Evolutionary conservation across 129 eudicot genomes (phyloP), one percentile per base, ranked within the genome.

Genomic region (Ambrosia artemisiifolia): DNA sequence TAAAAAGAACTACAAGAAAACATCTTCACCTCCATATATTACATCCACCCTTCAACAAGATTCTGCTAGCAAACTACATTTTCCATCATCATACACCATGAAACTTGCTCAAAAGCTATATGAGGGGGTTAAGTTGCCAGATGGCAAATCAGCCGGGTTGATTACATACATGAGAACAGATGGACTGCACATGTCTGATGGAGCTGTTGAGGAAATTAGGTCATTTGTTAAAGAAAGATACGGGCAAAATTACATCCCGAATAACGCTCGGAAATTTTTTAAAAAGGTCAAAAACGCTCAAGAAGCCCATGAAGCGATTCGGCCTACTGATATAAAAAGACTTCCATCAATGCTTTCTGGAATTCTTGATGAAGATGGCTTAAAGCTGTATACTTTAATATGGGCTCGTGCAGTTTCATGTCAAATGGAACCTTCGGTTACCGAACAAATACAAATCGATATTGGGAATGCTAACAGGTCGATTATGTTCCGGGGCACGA

Each of bases 21-120:
- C 82, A 28, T 88, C 99, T 62, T 88, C 91, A 62, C 63, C 85
- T 24, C 99, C 99, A 3, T 90, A 84, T 63, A 88, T 90, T 72
- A 90, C 99, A 63, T 94, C 99, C 10, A 84, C 99, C 4, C 93
- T 94, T 68, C 99, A 94, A 79, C 99, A 94, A 86, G 99, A 94
- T 84, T 93, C 97, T 42, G 97, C 99, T 72, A 90, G 88, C 81
- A 94, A 81, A 69, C 80, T 94, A 30, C 82, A 79, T 46, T 94
- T 90, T 81, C 36, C 92, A 3, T 88, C 99, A 69, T 43, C 89
- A 3, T 71, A 88, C 62, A 88, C 99, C 33, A 94, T 94, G 97
- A 88, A 77, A 71, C 82, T 94, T 9, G 99, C 99, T 30, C 99
- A 94, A 65, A 94, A 88, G 79, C 85, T 94, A 55, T 94, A 94